These are phyloP conservation scores for Pisolithus albus DNA, from an alignment of 768 basidiomycete species.

Conservation along the genomic window DNA sequence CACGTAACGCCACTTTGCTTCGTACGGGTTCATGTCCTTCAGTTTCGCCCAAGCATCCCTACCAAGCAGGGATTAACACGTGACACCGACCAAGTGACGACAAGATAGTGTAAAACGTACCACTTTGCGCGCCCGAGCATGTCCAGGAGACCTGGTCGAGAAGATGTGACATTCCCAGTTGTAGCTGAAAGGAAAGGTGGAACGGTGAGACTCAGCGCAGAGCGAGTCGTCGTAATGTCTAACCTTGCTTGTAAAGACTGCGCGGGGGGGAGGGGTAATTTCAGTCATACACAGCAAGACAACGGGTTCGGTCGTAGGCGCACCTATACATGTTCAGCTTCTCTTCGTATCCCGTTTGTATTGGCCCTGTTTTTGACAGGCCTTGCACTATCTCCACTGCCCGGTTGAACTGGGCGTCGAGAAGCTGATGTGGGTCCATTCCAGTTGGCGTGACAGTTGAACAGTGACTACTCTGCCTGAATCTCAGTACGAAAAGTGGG, in stretches of 20 bases:
- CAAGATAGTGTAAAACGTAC: conserved; percentile 34
- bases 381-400: conserved; percentile 93
- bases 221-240: background rate
- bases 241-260: conserved; percentile 93
- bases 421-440: conserved; percentile 62
- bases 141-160: conserved; percentile 83
- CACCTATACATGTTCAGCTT: conserved; percentile 91
- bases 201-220: background rate
- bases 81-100: conserved; percentile 11
- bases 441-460: background rate
- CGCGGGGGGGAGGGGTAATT: conserved; percentile 1
- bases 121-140: conserved; percentile 92
- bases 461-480: no score
- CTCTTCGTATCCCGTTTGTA: conserved; percentile 94
- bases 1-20: conserved; percentile 88
- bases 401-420: conserved; percentile 84
- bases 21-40: conserved; percentile 65
- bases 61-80: conserved; percentile 11
- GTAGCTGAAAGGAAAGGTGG: conserved; percentile 50
- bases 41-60: conserved; percentile 98
- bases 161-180: conserved; percentile 73
- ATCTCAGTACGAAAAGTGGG: background rate
- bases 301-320: conserved; percentile 11
- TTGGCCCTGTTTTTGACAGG: conserved; percentile 88
- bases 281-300: conserved; percentile 2